Base-by-base conservation (phyloP, 2,329 filamentous ascomycete genomes). In the Emergomyces pasteurianus region DNA sequence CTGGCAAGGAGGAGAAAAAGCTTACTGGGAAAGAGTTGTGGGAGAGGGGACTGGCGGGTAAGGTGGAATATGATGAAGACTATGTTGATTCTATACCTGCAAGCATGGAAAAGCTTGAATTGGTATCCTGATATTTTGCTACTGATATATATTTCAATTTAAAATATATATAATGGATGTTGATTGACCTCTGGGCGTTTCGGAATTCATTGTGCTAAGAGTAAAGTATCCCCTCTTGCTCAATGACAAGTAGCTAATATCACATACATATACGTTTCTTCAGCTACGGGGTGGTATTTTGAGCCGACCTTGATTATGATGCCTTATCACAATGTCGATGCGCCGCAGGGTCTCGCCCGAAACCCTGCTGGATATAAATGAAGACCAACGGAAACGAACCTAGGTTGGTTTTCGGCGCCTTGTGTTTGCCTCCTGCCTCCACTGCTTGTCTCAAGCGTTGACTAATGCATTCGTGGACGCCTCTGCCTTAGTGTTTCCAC, bases 11-110 rank as follows among this genome's bases (percentile, higher is more conserved):
- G 46, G 83, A 80, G 68, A 79, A 80, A 68, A 86, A 81, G 70
- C 74, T 92, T 66, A 86, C 88, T 0, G 89, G 89, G 21, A 86
- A 78, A 69, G 87, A 92, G 71, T 78, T 92, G 43, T 92, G 89
- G 87, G 88, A 92, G 78, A 81, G 81, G 58, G 89, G 89, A 34
- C 73, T 92, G 68, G 87, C 77, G 58, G 80, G 77, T 55, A 89
- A 86, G 76, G 80, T 74, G 63, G 86, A 87, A 53, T 84, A 86
- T 67, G 84, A 85, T 62, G 82, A 84, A 18, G 84, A 89, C 1
- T 86, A 83, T 3, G 88, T 87, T 23, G 86, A 84, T 47, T 80
- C 81, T 55, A 72, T 80, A 63, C 80, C 81, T 0, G 72, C 80
- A 36, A 83, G 80, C 40, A 75, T 92, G 63, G 84, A 87, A 64